These are phyloP conservation scores for Pythium sp. DNA, from an alignment of 352 stramenopile species.

Conservation along the genomic window DNA sequence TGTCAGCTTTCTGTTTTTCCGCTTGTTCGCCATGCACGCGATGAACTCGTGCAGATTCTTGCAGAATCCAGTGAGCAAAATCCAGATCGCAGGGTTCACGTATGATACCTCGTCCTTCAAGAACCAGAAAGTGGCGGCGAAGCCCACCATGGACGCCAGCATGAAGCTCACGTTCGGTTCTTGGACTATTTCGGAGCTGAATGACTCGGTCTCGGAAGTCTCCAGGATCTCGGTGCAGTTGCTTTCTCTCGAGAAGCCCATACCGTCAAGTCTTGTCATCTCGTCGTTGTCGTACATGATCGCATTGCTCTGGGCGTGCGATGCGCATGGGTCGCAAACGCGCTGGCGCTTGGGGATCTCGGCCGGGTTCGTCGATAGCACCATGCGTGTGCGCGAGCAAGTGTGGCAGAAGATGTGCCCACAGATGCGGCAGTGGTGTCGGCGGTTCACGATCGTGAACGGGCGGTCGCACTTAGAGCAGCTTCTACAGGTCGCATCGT, in stretches of 20 bases:
- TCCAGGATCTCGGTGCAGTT: constrained; percentile 8
- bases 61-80: constrained; percentile 59
- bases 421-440: constrained; percentile 82
- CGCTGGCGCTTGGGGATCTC: constrained; percentile 70
- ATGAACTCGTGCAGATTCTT: constrained; percentile 73
- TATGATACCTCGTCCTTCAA: constrained; percentile 73
- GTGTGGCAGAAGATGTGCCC: constrained; percentile 81
- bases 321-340: constrained; percentile 67
- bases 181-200: background rate
- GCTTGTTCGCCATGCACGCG: constrained; percentile 29
- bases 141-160: constrained; percentile 56
- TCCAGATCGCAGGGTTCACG: constrained; percentile 75
- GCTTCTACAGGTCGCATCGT: constrained; percentile 44
- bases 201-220: background rate
- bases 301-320: constrained; percentile 58
- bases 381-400: constrained; percentile 78
- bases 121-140: constrained; percentile 73
- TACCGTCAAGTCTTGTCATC: constrained; percentile 16
- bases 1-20: constrained; percentile 9
- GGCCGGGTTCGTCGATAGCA: constrained; percentile 63
- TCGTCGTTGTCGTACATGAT: constrained; percentile 60
- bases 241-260: constrained; percentile 8
- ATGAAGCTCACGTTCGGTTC: constrained; percentile 49
- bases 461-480: constrained; percentile 67
- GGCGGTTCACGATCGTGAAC: constrained; percentile 75